Conservation (phyloP, 805 yeast species). For the Zygotorulaspora danielsina region DNA sequence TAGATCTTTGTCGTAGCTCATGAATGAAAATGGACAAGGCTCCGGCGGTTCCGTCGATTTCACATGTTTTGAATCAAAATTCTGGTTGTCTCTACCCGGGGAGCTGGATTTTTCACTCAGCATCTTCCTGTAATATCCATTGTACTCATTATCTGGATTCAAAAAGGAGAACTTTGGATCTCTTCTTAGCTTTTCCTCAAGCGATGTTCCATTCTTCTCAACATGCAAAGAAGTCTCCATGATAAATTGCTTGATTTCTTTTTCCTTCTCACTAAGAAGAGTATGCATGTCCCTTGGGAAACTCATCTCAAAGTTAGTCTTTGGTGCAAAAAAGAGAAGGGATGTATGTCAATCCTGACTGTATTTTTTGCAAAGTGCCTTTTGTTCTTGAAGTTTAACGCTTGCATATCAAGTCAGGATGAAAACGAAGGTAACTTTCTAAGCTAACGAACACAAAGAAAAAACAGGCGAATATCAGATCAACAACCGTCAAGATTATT, state of each 20-base stretch:
- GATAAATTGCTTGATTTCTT: conserved; percentile 45
- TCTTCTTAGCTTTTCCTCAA: conserved; percentile 56
- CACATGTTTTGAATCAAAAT: not conserved
- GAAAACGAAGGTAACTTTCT: not conserved
- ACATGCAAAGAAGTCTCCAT: conserved; percentile 73
- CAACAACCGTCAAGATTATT: not conserved
- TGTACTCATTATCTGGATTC: conserved; percentile 47
- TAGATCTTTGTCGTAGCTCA: conserved; percentile 37
- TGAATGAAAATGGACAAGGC: conserved; percentile 26
- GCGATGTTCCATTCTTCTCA: conserved; percentile 57
- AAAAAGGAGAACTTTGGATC: conserved; percentile 64
- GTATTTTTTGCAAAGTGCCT: too few species aligned
- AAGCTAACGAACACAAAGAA: not conserved
- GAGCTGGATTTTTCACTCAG: too few species aligned
- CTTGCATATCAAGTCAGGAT: not conserved
- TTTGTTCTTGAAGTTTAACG: not conserved
- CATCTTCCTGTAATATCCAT: conserved; percentile 46
- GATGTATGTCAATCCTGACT: too few species aligned
- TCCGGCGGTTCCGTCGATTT: conserved; percentile 26
- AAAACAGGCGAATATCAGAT: not conserved
- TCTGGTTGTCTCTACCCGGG: not conserved
- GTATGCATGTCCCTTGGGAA: not conserved
- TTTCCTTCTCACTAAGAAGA: conserved; percentile 23
- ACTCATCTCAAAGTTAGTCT: not conserved
- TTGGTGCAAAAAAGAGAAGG: too few species aligned